Evolutionary conservation across 345 rosid genomes (phyloP).

Genomic region (Schrenkiella parvula): DNA sequence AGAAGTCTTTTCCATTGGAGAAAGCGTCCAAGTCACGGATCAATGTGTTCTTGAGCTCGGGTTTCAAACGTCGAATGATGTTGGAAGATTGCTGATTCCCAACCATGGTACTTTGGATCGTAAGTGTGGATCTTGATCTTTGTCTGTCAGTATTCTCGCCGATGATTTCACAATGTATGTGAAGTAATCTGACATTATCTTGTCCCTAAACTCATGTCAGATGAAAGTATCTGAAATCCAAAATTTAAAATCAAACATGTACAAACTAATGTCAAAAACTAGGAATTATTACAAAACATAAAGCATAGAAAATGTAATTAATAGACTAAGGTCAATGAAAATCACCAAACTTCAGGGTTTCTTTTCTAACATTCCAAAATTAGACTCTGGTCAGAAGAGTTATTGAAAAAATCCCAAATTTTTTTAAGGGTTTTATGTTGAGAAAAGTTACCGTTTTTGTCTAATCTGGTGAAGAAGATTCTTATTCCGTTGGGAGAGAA

Average conservation of each 20-base stretch:
- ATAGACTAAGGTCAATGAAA: too few relatives aligned
- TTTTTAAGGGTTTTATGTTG: neutral
- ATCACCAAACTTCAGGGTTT: neutral
- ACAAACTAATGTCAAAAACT: neutral
- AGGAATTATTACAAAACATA: neutral
- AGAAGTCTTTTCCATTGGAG: constrained; percentile 20
- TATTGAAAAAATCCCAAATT: too few relatives aligned
- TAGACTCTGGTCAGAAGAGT: too few relatives aligned
- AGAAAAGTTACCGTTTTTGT: constrained; percentile 3
- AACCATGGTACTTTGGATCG: neutral
- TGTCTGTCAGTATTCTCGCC: neutral
- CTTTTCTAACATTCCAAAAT: neutral
- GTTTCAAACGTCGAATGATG: constrained; percentile 25
- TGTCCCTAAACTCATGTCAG: constrained; percentile 19
- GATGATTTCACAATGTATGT: constrained; percentile 5
- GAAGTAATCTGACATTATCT: constrained; percentile 20
- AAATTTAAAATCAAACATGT: neutral
- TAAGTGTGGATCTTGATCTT: constrained; percentile 15
- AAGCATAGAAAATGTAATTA: neutral
- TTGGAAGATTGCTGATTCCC: constrained; percentile 26
- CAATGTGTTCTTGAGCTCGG: constrained; percentile 18
- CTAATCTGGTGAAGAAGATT: neutral
- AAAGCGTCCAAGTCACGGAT: constrained; percentile 25
- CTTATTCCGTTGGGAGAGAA: neutral
- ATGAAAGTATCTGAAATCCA: constrained; percentile 5